Conservation (phyloP, 2,329 filamentous ascomycete species). For the Hypoxylon sp. region DNA sequence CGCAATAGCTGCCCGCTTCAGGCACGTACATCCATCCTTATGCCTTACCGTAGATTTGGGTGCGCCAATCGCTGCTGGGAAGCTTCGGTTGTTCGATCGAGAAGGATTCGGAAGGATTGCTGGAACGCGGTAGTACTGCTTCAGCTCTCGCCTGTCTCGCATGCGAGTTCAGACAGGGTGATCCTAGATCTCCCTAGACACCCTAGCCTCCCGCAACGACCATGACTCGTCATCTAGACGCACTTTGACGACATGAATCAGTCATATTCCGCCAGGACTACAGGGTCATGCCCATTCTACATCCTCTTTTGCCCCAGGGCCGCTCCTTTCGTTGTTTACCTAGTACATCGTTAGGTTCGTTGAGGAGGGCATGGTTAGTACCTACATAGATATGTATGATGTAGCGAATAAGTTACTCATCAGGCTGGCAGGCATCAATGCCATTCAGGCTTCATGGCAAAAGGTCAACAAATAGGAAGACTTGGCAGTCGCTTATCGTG, state of each 20-base stretch:
- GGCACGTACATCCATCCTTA: not conserved
- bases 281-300: slow-evolving; percentile 1
- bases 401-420: not conserved
- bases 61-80: not conserved
- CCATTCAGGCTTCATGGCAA: slow-evolving; percentile 1
- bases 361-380: not conserved
- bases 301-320: not conserved
- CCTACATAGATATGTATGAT: too few relatives aligned
- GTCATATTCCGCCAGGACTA: slow-evolving; percentile 1
- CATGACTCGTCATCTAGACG: not conserved
- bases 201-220: not conserved
- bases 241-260: not conserved
- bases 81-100: not conserved
- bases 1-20: not conserved
- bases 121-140: not conserved
- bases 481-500: too few relatives aligned
- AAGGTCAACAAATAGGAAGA: too few relatives aligned
- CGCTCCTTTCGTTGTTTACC: slow-evolving; percentile 2
- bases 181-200: too few relatives aligned
- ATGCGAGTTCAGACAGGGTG: too few relatives aligned
- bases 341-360: not conserved
- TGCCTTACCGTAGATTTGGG: not conserved
- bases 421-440: not conserved
- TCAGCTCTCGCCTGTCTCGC: too few relatives aligned
- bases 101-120: slow-evolving; percentile 1